Conservation (phyloP, 2,329 filamentous ascomycete genomes). For the Aureobasidium subglaciale region DNA sequence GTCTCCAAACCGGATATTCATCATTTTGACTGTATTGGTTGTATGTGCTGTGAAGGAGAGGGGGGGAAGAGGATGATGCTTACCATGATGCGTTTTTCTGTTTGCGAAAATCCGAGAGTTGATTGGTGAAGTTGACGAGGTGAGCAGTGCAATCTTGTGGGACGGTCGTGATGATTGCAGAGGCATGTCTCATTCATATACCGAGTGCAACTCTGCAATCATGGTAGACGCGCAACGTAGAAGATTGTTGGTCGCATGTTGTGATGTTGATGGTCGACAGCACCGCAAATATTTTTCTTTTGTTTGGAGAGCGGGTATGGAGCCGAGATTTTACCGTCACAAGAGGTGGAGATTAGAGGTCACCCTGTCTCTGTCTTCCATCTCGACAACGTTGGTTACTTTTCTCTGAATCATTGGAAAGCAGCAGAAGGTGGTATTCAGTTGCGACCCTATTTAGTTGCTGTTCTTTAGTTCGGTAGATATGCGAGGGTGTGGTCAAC, state of each 20-base stretch:
- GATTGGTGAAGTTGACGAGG: neutral
- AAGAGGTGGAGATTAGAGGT: too few relatives aligned
- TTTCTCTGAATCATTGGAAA: too few relatives aligned
- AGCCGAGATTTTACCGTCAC: neutral
- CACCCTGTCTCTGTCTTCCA: neutral
- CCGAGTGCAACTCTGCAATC: neutral
- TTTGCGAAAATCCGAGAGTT: too few relatives aligned
- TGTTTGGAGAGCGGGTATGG: neutral
- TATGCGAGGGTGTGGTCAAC: neutral
- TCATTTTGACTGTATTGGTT: neutral
- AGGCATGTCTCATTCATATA: neutral
- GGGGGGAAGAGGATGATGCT: neutral
- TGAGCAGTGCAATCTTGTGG: neutral
- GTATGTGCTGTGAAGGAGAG: neutral
- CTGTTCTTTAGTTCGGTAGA: too few relatives aligned
- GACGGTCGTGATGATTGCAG: neutral
- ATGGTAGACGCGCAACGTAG: neutral
- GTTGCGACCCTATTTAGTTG: too few relatives aligned
- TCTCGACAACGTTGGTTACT: too few relatives aligned
- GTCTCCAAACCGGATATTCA: slow-evolving; percentile 14
- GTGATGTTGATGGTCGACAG: neutral
- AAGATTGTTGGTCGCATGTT: neutral
- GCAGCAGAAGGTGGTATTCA: too few relatives aligned
- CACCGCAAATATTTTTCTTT: neutral
- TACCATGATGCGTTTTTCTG: too few relatives aligned